These are phyloP conservation scores for Pontederia crassipes DNA, from an alignment of 176 grass and related monocot species.

Conservation along the genomic window DNA sequence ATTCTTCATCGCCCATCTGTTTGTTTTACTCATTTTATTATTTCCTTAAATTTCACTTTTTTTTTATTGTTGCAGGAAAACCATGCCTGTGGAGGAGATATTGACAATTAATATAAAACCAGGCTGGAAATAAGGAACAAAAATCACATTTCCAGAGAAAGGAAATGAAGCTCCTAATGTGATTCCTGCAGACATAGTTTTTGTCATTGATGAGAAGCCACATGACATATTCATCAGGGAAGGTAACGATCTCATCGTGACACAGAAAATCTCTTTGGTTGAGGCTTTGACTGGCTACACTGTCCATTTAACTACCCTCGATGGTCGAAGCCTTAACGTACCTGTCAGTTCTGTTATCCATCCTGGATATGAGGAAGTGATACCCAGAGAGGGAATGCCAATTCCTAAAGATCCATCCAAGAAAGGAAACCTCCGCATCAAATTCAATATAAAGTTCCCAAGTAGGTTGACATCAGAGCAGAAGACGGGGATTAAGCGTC, in stretches of 20 bases:
- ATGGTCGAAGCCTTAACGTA: constrained; percentile 2
- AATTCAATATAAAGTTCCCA: neutral
- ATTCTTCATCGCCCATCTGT: neutral
- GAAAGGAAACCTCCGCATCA: constrained; percentile 10
- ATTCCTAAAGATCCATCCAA: constrained; percentile 1
- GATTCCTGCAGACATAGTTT: constrained; percentile 6
- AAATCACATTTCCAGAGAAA: constrained; percentile 4
- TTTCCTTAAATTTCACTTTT: neutral
- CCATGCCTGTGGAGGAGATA: constrained; percentile 2
- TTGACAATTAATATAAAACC: constrained; percentile 5
- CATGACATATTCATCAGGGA: constrained; percentile 1
- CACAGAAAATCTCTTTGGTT: constrained; percentile 1
- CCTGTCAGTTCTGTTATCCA: neutral
- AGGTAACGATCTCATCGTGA: constrained; percentile 6
- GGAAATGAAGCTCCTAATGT: constrained; percentile 10
- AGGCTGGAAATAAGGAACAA: constrained; percentile 6
- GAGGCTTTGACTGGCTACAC: constrained; percentile 7
- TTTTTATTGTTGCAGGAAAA: neutral
- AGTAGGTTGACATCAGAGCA: no score
- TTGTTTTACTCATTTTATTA: neutral
- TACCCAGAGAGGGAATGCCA: constrained; percentile 5
- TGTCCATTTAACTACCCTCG: constrained; percentile 8
- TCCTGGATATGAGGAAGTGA: constrained; percentile 10
- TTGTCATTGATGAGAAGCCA: constrained; percentile 4
- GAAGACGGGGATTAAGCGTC: no score